Percentiles rank a stretch among this genome's conserved stretches.
These are phyloP conservation scores for Blumeria hordei DNA, from an alignment of 2,329 filamentous ascomycete genomes.

Conservation along the genomic window DNA sequence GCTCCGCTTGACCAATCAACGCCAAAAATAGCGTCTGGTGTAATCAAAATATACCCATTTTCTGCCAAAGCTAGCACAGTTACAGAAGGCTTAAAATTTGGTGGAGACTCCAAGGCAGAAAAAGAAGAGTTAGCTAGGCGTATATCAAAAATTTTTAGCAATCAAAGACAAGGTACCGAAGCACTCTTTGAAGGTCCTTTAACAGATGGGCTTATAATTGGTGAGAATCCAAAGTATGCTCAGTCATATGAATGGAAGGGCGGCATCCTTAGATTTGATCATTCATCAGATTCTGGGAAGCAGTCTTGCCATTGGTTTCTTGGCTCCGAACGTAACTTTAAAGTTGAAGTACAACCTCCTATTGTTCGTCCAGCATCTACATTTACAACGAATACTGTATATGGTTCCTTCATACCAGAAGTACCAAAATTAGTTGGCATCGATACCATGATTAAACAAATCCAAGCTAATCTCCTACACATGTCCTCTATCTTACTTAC, in stretches of 20 bases:
- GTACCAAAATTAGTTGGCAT: slow-evolving; percentile 56
- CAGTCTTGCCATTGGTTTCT: slow-evolving; percentile 43
- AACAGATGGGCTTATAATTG: slow-evolving; percentile 69
- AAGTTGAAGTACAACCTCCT: slow-evolving; percentile 52
- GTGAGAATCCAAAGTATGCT: slow-evolving; percentile 26
- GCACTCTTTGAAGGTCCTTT: slow-evolving; percentile 61
- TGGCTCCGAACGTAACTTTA: slow-evolving; percentile 48
- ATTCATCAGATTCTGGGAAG: slow-evolving; percentile 24
- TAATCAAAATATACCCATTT: slow-evolving; percentile 66
- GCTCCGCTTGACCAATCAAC: slow-evolving; percentile 27
- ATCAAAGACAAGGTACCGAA: slow-evolving; percentile 22
- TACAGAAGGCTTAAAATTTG: slow-evolving; percentile 53
- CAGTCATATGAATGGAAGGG: slow-evolving; percentile 48
- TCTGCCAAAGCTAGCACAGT: slow-evolving; percentile 28
- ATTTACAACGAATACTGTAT: slow-evolving; percentile 20
- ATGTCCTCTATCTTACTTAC: slow-evolving; percentile 77
- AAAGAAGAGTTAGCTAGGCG: slow-evolving; percentile 52
- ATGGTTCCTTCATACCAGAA: slow-evolving; percentile 28
- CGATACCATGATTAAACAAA: slow-evolving; percentile 46
- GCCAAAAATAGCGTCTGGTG: slow-evolving; percentile 26
- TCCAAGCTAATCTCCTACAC: slow-evolving; percentile 55
- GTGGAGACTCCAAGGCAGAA: slow-evolving; percentile 64
- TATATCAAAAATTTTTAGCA: slow-evolving; percentile 47
- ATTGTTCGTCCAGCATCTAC: slow-evolving; percentile 39
- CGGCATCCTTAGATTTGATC: slow-evolving; percentile 59